These are phyloP conservation scores for Irpex sp. DNA, from an alignment of 1,284 basidiomycete species.

Conservation along the genomic window DNA sequence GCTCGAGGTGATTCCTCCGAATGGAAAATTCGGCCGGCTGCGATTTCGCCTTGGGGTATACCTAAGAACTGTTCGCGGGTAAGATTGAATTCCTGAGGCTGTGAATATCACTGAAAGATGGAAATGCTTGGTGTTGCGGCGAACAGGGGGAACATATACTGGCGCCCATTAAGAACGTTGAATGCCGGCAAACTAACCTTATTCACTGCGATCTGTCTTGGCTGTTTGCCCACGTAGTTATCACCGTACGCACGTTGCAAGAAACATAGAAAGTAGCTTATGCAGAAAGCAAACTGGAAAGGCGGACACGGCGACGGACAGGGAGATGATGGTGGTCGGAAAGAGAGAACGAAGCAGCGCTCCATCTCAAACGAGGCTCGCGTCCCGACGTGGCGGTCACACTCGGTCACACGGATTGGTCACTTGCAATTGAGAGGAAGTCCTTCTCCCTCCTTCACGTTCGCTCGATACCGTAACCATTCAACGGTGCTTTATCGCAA, in stretches of 20 bases:
- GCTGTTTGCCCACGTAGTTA: neutral
- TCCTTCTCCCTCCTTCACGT: neutral
- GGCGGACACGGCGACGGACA: neutral
- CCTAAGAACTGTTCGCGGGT: neutral
- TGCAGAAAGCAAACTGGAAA: neutral
- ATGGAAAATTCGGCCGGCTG: neutral
- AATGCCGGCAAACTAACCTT: neutral
- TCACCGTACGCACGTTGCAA: neutral
- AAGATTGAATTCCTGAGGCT: neutral
- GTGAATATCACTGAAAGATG: neutral
- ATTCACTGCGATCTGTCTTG: neutral
- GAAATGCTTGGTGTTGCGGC: neutral
- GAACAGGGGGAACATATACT: neutral
- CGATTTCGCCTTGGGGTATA: neutral
- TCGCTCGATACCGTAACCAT: neutral
- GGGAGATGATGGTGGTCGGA: neutral
- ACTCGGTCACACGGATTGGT: neutral
- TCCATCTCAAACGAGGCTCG: neutral
- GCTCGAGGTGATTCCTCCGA: neutral
- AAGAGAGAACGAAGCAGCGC: neutral
- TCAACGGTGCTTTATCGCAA: too few relatives aligned
- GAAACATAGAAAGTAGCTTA: neutral
- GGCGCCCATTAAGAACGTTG: neutral
- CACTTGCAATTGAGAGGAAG: neutral
- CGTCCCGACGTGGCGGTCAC: neutral